A percentile compares a stretch with the other conserved stretches of the same genome.
Evolutionary conservation across 768 basidiomycete species (phyloP).

Genomic region (Cyclocybe aegerita): DNA sequence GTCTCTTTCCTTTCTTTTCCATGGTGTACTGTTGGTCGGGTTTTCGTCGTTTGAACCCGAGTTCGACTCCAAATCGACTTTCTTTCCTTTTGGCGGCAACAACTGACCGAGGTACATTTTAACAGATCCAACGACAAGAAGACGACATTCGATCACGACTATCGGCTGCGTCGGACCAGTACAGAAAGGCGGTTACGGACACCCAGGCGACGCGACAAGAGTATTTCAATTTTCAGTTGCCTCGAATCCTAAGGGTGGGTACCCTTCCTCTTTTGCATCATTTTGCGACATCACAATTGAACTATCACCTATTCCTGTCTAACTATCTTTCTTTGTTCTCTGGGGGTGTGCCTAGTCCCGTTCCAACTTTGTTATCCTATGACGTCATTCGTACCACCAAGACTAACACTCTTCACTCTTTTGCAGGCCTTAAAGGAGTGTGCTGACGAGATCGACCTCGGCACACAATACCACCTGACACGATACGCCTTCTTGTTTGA

Average conservation of each 20-base stretch:
- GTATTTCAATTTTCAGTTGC: conserved; percentile 96
- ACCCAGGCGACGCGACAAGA: conserved; percentile 92
- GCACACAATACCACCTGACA: conserved; percentile 96
- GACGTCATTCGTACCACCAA: no score
- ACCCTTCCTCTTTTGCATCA: background rate
- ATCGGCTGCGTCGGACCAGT: conserved; percentile 83
- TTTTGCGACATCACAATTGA: no score
- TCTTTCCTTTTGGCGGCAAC: no score
- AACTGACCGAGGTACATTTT: background rate
- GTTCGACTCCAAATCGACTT: no score
- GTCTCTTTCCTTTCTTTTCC: background rate
- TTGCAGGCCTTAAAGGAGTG: conserved; percentile 87
- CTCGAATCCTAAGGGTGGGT: conserved; percentile 87
- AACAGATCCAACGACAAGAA: conserved; percentile 85
- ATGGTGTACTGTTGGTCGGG: conserved; percentile 1
- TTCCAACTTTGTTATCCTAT: conserved; percentile 1
- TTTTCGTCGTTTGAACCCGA: no score
- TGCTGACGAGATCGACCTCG: conserved; percentile 93
- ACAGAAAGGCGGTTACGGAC: conserved; percentile 86
- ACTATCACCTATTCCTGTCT: no score
- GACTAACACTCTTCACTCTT: background rate
- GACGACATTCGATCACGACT: conserved; percentile 89
- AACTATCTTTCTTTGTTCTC: no score
- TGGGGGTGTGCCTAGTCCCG: background rate
- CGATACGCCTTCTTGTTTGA: conserved; percentile 95